Evolutionary conservation across 306 rosid species (phyloP).

Genomic region (Oemleria cerasiformis): DNA sequence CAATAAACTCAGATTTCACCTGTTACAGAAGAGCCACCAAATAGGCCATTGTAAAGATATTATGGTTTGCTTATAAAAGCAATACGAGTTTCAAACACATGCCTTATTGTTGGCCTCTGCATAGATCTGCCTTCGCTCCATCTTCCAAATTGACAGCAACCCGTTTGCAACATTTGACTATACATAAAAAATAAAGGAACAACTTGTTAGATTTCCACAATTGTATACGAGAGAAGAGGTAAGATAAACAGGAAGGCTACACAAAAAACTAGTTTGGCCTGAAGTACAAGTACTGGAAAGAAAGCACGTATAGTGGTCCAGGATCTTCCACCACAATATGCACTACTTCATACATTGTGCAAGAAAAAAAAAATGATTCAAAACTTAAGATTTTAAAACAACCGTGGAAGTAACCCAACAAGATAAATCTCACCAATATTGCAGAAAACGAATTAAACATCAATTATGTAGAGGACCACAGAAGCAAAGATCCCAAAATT

Average conservation of each 20-base stretch:
- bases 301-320: constrained; percentile 82
- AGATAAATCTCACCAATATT: background rate
- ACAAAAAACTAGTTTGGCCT: background rate
- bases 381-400: constrained; percentile 22
- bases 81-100: constrained; percentile 26
- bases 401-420: constrained; percentile 27
- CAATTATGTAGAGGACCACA: background rate
- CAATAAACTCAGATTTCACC: constrained; percentile 34
- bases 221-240: constrained; percentile 8
- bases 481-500: background rate
- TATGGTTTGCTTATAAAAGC: constrained; percentile 27
- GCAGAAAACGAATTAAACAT: background rate
- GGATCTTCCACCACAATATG: constrained; percentile 92
- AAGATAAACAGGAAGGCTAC: background rate
- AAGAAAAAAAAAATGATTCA: constrained; percentile 17
- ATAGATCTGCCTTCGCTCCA: constrained; percentile 59
- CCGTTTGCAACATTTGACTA: constrained; percentile 52
- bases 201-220: constrained; percentile 31
- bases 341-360: constrained; percentile 62
- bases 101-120: constrained; percentile 45
- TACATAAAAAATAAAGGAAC: constrained; percentile 31
- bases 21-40: constrained; percentile 49
- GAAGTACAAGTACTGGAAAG: constrained; percentile 30
- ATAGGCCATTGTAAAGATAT: constrained; percentile 57
- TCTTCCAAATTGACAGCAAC: constrained; percentile 40